Percentiles rank a stretch among this genome's conserved stretches.
phyloP scores from a whole-genome alignment of 345 rosid genomes.

The Dimocarpus longan region DNA sequence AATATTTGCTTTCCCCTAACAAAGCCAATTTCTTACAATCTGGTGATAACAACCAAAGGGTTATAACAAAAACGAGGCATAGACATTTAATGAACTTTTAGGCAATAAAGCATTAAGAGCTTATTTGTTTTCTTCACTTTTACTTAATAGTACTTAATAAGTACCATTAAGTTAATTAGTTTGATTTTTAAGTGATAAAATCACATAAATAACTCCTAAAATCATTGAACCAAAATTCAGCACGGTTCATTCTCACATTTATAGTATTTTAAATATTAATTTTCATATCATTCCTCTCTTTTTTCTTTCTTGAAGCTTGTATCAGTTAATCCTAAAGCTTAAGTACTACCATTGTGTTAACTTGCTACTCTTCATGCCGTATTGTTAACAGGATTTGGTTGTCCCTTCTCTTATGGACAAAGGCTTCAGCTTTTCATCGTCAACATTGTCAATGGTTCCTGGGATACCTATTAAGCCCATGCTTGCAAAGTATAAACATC shows the following conservation, averaged over 20 bases:
- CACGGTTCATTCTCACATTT: not conserved
- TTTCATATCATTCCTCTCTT: not conserved
- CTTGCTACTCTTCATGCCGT: not conserved
- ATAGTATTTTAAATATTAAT: too few relatives aligned
- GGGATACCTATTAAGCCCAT: constrained; percentile 90
- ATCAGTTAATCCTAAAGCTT: not conserved
- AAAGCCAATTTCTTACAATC: too few relatives aligned
- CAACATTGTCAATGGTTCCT: constrained; percentile 74
- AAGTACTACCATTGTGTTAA: not conserved
- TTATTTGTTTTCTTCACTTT: too few relatives aligned
- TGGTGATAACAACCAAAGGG: too few relatives aligned
- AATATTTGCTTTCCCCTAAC: too few relatives aligned
- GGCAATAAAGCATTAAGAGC: not conserved
- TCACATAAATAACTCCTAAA: too few relatives aligned
- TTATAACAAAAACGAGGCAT: not conserved
- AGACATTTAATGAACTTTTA: not conserved
- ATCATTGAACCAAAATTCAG: too few relatives aligned
- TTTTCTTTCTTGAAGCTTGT: not conserved
- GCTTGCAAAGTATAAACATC: constrained; percentile 77
- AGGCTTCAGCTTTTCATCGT: constrained; percentile 70
- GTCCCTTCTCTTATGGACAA: constrained; percentile 68
- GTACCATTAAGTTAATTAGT: not conserved
- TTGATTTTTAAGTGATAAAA: not conserved
- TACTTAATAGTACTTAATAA: too few relatives aligned
- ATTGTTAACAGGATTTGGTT: constrained; percentile 63